Base-by-base conservation (phyloP, 495 filamentous ascomycete genomes). In the Penicillium waksmanii region DNA sequence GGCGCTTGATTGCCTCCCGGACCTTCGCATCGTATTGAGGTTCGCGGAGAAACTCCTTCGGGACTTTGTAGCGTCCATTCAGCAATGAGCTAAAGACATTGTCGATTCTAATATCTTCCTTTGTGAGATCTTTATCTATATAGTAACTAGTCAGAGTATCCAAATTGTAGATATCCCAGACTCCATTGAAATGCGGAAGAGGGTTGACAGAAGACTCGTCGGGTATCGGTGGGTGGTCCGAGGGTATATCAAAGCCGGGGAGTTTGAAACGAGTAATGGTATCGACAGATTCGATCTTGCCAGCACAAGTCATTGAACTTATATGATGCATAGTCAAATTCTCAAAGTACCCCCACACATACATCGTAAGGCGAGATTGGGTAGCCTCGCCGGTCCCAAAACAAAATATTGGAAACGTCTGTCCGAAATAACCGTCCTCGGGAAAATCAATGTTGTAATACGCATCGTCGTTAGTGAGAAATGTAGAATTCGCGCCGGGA, bases 171-270 rank as follows among this genome's bases (percentile, higher is more conserved):
- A 19, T 44, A 44, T 9, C n/a, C 17, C 17, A 44, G 3, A 44
- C 42, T 44, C 42, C 42, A 19, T 44, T 44, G 0, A 44, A n/a
- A 0, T 21, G 12, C 0, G 42, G 42, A 18, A 17, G 15, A 10
- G n/a, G n/a, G 34, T 34, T 40, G 10, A 38, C 47, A 12, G 58
- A 50, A 11, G 58, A 56, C 44, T 61, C 58, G 40, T 56, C 53
- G 3, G 53, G 35, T 3, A 34, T 31, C 7, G 58, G 58, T 12
- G 58, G 58, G 33, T 51, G 4, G 3, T 17, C 35, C 0, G n/a
- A n/a, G 11, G 44, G 27, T 19, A 61, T 61, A 17, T 34, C 31
- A 19, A 61, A 51, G 19, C 23, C 38, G 13, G 58, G 58, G 10
- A 61, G 13, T n/a, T 34, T 15, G 25, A 61, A 51, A 2, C 58